These are phyloP conservation scores for Aurifilum marmelostoma DNA, from an alignment of 2,329 filamentous ascomycete genomes.

Conservation along the genomic window DNA sequence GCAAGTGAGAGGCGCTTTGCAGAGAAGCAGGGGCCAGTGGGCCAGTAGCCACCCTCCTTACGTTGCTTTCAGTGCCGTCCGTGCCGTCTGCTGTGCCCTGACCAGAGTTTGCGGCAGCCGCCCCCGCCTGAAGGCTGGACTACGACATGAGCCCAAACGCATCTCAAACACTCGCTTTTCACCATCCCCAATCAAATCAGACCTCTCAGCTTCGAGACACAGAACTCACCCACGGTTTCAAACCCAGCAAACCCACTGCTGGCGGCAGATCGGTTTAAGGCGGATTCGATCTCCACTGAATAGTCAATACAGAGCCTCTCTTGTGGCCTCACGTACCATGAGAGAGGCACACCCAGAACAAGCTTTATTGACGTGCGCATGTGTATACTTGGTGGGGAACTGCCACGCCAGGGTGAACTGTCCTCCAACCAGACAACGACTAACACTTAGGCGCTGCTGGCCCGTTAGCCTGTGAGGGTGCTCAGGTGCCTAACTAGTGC, in stretches of 20 bases:
- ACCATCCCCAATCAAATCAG: background rate
- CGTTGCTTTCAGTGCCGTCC: background rate
- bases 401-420: background rate
- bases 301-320: background rate
- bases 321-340: background rate
- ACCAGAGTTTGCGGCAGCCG: background rate
- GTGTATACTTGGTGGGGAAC: background rate
- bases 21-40: background rate
- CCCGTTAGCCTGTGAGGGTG: background rate
- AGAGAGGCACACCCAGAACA: background rate
- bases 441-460: background rate
- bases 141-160: conserved; percentile 7
- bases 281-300: background rate
- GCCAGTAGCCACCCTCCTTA: background rate
- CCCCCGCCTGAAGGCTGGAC: background rate
- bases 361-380: background rate
- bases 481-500: too few species aligned
- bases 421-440: background rate
- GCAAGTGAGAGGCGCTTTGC: background rate
- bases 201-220: conserved; percentile 1
- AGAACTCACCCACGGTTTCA: background rate
- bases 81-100: background rate
- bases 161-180: conserved; percentile 8
- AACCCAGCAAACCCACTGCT: background rate
- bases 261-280: background rate